Evolutionary conservation across 202 grass and related monocot species (phyloP), one percentile per base, ranked within the genome.

Genomic region (Hordeum pubiflorum): DNA sequence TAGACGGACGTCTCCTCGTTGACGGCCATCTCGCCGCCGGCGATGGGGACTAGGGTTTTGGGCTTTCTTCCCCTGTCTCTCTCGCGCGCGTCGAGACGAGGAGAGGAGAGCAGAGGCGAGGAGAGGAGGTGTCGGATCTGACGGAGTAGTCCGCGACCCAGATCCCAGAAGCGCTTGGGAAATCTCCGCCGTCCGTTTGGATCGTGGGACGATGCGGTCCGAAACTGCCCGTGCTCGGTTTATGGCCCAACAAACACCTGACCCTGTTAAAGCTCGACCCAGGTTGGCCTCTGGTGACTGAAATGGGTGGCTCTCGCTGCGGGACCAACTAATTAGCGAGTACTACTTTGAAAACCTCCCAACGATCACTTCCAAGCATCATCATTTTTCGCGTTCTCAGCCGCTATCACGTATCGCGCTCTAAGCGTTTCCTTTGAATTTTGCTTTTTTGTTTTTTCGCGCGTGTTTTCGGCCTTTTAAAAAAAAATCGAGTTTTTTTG

Each of bases 1-100:
- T 97, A 97, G 34, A 97, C 84, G 26, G 93, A 97, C 4, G 86
- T 97, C 36, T 89, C 93, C 81, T 97, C 93, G 81, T 93, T 87
- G 37, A 97, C 69, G 27, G 87, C 83, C 93, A 97, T 97, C 54
- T 71, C 82, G 41, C 67, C 15, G 76, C 37, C 82, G 86, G 59
- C 74, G 40, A 60, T 26, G 21, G 9, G 44, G 12, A 5, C 84
- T 89, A 89, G 83, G 80, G 88, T 86, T 89, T 86, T 87, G 83
- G 78, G 81, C 22, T 78, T 71, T 46, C 12, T 23, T 58, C 43
- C 26, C 5, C 50, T 6, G 5, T 72, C 9, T 34, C 58, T 84
- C 41, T 15, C 58, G 39, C 26, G 59, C 54, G 68, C 78, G 52
- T 18, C 29, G 58, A 1, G 58, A 36, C 4, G 43, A 37, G 29